A percentile compares a stretch with the other conserved stretches of the same genome.
Evolutionary conservation across 1,139 yeast species (phyloP).

Genomic region (Scheffersomyces titani): DNA sequence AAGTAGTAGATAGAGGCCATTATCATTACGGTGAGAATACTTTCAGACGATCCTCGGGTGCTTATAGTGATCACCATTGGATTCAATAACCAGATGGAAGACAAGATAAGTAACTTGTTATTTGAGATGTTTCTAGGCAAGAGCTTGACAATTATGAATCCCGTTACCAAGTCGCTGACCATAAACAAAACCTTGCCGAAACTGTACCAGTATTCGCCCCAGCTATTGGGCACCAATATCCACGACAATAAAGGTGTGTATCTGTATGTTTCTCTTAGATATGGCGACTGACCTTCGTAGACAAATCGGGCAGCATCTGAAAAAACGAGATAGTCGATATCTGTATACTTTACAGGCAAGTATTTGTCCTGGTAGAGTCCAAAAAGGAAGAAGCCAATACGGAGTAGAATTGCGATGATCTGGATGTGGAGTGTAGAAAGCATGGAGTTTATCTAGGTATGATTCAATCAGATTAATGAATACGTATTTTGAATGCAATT

Average conservation of each 20-base stretch:
- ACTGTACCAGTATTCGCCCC: constrained; percentile 51
- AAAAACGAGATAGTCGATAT: constrained; percentile 89
- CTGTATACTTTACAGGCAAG: constrained; percentile 85
- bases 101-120: constrained; percentile 37
- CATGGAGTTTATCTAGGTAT: constrained; percentile 1
- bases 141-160: constrained; percentile 58
- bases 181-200: constrained; percentile 83
- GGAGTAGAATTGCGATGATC: constrained; percentile 19
- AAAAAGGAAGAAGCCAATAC: constrained; percentile 71
- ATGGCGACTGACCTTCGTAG: constrained; percentile 68
- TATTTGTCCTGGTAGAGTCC: constrained; percentile 86
- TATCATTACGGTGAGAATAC: constrained; percentile 77
- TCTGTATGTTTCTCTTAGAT: constrained; percentile 81
- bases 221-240: constrained; percentile 68
- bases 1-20: constrained; percentile 58
- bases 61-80: constrained; percentile 96
- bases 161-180: constrained; percentile 78
- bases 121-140: constrained; percentile 15
- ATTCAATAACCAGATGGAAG: constrained; percentile 81
- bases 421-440: neutral
- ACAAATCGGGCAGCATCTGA: constrained; percentile 86
- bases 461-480: constrained; percentile 5
- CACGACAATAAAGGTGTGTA: constrained; percentile 91
- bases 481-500: constrained; percentile 2
- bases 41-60: constrained; percentile 93